Conservation (phyloP, 768 basidiomycete species). For the Mycena pura region DNA sequence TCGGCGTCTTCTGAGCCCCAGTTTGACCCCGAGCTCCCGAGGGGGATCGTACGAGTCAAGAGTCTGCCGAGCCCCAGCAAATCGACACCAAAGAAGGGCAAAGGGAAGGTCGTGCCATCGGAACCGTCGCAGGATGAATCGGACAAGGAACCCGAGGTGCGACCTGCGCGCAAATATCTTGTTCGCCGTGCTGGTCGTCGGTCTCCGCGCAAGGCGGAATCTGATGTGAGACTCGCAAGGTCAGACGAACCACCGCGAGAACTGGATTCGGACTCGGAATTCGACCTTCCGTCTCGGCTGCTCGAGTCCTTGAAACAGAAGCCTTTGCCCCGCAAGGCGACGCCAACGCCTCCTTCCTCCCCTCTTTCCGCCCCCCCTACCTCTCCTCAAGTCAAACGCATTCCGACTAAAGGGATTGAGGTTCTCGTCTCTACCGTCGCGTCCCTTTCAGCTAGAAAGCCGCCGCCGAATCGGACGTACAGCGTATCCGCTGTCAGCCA, state of each 20-base stretch:
- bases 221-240: not conserved
- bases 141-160: not conserved
- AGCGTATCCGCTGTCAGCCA: conserved; percentile 1
- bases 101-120: not conserved
- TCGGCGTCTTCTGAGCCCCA: conserved; percentile 5
- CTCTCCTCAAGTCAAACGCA: not conserved
- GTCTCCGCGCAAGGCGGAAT: conserved; percentile 4
- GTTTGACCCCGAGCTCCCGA: conserved; percentile 7
- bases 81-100: not conserved
- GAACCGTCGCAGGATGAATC: conserved; percentile 1
- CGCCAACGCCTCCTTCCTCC: conserved; percentile 22
- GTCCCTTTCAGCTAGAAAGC: conserved; percentile 6
- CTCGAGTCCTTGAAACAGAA: not conserved
- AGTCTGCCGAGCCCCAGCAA: not conserved
- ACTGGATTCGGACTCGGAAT: conserved; percentile 13
- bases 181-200: conserved; percentile 14
- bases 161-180: not conserved
- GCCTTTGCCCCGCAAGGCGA: not conserved
- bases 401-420: too few relatives aligned
- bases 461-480: not conserved
- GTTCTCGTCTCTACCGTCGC: not conserved
- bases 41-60: conserved; percentile 4
- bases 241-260: not conserved
- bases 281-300: not conserved
- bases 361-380: conserved; percentile 8